Evolutionary conservation across 129 eudicot genomes (phyloP).

Genomic region (sunflower (Helianthus annuus)): DNA sequence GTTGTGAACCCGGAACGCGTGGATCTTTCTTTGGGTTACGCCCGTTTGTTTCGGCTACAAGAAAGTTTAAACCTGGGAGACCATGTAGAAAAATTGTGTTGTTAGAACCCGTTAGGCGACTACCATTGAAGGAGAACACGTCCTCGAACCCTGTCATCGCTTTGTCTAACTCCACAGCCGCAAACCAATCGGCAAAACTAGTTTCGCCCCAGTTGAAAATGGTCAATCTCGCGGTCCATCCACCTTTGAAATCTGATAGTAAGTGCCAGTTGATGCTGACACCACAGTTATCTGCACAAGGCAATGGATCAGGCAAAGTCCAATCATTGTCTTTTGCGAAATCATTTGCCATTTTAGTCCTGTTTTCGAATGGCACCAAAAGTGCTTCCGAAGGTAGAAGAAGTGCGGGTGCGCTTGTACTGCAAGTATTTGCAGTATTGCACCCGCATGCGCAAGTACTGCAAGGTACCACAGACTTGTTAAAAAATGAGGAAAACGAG

Average conservation of each 20-base stretch:
- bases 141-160: constrained; percentile 53
- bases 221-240: constrained; percentile 79
- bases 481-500: constrained; percentile 61
- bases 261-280: constrained; percentile 78
- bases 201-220: constrained; percentile 71
- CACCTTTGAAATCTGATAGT: constrained; percentile 48
- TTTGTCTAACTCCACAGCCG: constrained; percentile 44
- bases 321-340: constrained; percentile 26
- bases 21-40: constrained; percentile 59
- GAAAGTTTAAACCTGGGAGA: constrained; percentile 45
- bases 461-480: constrained; percentile 62
- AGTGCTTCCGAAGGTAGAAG: constrained; percentile 57
- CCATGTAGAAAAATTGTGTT: constrained; percentile 50
- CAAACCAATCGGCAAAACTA: constrained; percentile 58
- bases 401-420: constrained; percentile 47
- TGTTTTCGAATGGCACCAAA: constrained; percentile 61
- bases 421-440: constrained; percentile 37
- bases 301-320: constrained; percentile 51
- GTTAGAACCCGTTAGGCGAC: constrained; percentile 28
- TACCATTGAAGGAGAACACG: constrained; percentile 59
- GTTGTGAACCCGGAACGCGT: constrained; percentile 60
- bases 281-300: constrained; percentile 71
- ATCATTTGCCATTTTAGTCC: constrained; percentile 27
- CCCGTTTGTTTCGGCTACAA: constrained; percentile 49
- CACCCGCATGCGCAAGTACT: constrained; percentile 81